Percentiles rank a stretch among this genome's conserved stretches.
These are phyloP conservation scores for Cornus kousa DNA, from an alignment of 148 eudicot genomes.

Conservation along the genomic window DNA sequence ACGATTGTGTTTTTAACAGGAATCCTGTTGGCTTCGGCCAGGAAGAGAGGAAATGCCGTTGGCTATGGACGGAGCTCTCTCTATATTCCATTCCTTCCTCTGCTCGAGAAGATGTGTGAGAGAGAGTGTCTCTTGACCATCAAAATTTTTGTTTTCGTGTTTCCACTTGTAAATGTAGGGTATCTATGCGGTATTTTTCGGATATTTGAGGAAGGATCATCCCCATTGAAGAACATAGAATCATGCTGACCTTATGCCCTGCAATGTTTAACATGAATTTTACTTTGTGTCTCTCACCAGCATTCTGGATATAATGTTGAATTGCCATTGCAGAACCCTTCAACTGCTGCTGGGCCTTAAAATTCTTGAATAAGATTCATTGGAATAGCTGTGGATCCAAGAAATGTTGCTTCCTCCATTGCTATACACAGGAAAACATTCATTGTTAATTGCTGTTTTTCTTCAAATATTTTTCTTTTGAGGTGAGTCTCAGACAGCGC, in stretches of 20 bases:
- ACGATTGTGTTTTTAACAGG: not conserved
- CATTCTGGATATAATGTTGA: no score
- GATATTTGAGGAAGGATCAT: not conserved
- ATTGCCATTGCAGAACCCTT: not conserved
- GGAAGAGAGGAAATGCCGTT: not conserved
- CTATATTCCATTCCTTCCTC: not conserved
- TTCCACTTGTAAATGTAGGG: no score
- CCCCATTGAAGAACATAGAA: not conserved
- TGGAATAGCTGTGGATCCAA: not conserved
- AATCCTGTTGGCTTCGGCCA: not conserved
- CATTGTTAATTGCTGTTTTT: no score
- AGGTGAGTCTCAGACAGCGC: no score
- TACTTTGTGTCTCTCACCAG: not conserved
- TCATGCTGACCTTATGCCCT: not conserved
- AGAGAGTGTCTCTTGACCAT: not conserved
- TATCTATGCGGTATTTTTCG: not conserved
- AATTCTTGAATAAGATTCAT: no score
- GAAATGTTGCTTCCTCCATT: no score
- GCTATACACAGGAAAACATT: no score
- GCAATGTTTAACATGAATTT: not conserved
- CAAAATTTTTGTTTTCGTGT: not conserved
- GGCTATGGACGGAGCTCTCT: no score
- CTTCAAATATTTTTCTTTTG: no score
- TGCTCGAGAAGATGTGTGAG: not conserved
- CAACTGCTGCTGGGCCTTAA: no score